Conservation (phyloP, 768 basidiomycete genomes). For the Pleurotus tuber-regium region DNA sequence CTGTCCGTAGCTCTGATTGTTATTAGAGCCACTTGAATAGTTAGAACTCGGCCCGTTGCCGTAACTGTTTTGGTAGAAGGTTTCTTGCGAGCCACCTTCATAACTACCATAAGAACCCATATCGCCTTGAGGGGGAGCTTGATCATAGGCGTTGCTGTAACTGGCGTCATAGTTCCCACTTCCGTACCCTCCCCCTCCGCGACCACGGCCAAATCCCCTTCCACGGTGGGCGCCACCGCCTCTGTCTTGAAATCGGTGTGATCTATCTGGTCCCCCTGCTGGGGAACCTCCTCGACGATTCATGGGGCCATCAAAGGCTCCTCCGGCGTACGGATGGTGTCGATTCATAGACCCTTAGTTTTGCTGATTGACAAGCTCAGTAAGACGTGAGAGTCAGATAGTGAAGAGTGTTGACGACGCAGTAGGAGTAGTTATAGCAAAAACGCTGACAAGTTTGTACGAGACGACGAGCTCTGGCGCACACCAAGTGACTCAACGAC, state of each 20-base stretch:
- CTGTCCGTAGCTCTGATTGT: conserved; percentile 59
- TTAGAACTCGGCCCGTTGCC: conserved; percentile 47
- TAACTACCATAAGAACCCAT: conserved; percentile 69
- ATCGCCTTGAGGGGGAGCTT: conserved; percentile 61
- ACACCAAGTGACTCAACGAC: conserved; percentile 12
- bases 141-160: conserved; percentile 59
- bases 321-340: conserved; percentile 80
- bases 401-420: background rate
- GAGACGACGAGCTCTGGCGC: conserved; percentile 9
- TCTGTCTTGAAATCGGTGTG: conserved; percentile 56
- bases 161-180: conserved; percentile 54
- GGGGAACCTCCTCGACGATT: conserved; percentile 65
- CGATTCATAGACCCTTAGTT: conserved; percentile 64
- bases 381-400: background rate
- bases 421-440: background rate
- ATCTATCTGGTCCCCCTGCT: conserved; percentile 70
- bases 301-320: conserved; percentile 49
- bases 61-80: conserved; percentile 72
- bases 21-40: conserved; percentile 38
- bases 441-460: background rate
- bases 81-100: conserved; percentile 53
- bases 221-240: conserved; percentile 51
- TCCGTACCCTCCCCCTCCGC: conserved; percentile 56
- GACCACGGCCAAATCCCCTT: conserved; percentile 42
- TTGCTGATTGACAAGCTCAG: conserved; percentile 10